Percentiles rank a stretch among this genome's conserved stretches.
phyloP scores from a whole-genome alignment of 208 protist species.

The Leishmania arabica region DNA sequence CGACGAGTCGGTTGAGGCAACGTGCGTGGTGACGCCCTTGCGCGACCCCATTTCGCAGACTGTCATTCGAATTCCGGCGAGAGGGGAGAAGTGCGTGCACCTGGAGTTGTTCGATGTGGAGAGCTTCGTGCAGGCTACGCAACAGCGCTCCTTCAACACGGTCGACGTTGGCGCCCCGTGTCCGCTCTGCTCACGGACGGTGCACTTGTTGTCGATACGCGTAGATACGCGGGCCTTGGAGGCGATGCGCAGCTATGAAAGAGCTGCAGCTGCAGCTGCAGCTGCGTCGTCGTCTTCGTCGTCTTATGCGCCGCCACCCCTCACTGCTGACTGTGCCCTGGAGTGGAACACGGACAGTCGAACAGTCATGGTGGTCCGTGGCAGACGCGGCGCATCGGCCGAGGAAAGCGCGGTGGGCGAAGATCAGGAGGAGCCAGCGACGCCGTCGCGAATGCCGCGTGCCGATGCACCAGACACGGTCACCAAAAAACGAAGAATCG shows the following conservation, averaged over 20 bases:
- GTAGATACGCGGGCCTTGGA: slow-evolving; percentile 46
- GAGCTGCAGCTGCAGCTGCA: neutral
- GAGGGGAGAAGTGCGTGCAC: slow-evolving; percentile 63
- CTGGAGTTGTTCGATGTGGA: slow-evolving; percentile 79
- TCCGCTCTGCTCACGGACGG: slow-evolving; percentile 46
- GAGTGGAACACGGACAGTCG: slow-evolving; percentile 39
- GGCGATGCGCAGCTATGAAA: slow-evolving; percentile 31
- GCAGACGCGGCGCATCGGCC: slow-evolving; percentile 5
- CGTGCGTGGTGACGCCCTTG: slow-evolving; percentile 46
- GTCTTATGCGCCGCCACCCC: neutral
- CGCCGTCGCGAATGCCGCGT: neutral
- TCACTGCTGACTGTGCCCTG: slow-evolving; percentile 27
- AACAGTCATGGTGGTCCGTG: slow-evolving; percentile 26
- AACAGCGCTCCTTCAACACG: slow-evolving; percentile 29
- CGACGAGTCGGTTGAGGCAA: slow-evolving; percentile 37
- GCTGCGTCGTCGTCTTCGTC: neutral
- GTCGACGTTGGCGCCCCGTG: slow-evolving; percentile 43
- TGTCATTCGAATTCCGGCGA: slow-evolving; percentile 53
- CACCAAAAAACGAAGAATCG: slow-evolving; percentile 48
- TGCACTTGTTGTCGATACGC: slow-evolving; percentile 42
- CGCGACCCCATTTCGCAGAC: slow-evolving; percentile 66
- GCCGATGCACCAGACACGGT: slow-evolving; percentile 10
- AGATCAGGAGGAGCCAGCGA: slow-evolving; percentile 15
- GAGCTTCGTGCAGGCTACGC: slow-evolving; percentile 58
- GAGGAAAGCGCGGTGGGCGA: slow-evolving; percentile 15